Base-by-base conservation (phyloP, 2,329 filamentous ascomycete genomes). In the Ascochyta rabiei region DNA sequence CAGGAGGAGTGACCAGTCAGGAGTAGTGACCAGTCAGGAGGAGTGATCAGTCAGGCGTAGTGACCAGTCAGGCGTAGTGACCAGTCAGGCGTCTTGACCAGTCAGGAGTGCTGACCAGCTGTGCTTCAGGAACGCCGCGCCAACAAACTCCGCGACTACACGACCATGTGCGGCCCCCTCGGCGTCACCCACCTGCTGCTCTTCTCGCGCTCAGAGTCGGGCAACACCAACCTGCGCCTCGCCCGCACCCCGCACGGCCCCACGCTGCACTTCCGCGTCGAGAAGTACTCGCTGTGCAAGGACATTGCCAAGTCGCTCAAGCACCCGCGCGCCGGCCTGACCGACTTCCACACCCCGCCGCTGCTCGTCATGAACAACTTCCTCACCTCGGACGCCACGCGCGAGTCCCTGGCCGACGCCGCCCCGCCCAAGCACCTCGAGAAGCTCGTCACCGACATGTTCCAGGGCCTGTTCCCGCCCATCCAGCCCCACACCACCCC, bases 301-400 rank as follows among this genome's bases (percentile, higher is more conserved):
- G 95, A 99, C 74, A 87, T 99, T 3, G 84, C 89, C 66, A 89
- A 86, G 71, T 87, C 91, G 13, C 86, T 96, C 78, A 91, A 89
- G 75, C 89, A 91, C 65, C 91, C 93, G 8, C 86, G 87, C 70
- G 89, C 89, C 42, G 91, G 89, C 60, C 93, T 69, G 41, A 70
- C 93, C 73, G 91, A 96, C 74, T 96, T 91, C 68, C 82, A 89
- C 53, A 91, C 87, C 38, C 87, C 95, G 6, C 95, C 95, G 59
- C 78, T 98, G 79, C 84, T 99, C 39, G 95, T 99, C 63, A 98
- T 99, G 95, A 99, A 99, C 79, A 97, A 96, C 76, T 96, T 99
- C 76, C 85, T 85, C 34, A 88, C 87, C 3, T 83, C 89, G 24
- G 81, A 81, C 18, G 50, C 61, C 7, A 63, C 69, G 18, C 58